Base-by-base conservation (phyloP, 2,329 filamentous ascomycete genomes). In the Phaeosphaeriaceae sp. region DNA sequence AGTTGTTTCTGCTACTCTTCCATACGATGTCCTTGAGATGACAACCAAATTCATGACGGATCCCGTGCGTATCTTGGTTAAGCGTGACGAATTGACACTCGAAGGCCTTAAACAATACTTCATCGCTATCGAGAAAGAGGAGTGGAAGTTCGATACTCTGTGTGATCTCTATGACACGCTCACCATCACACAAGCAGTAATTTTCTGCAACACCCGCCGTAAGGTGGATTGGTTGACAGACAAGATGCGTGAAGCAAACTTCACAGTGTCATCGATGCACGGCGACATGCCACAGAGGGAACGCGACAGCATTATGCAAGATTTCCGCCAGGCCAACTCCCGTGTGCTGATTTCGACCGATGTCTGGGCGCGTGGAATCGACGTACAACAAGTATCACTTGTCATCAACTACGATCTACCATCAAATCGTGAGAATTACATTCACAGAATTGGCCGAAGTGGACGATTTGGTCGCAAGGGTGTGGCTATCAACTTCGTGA, bases 31-130 rank as follows among this genome's bases (percentile, higher is more conserved):
- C 16, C 85, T 99, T 44, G 93, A 97, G 76, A 96, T 99, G 89
- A 99, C 94, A 26, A 97, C 93, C 62, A 97, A 97, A 77, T 99
- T 99, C 83, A 99, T 99, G 94, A 96, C 91, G 20, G 93, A 97
- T 67, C 93, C 93, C 0, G 93, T 97, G 37, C 89, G 93, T 60
- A 96, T 97, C 69, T 83, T 97, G 20, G 93, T 97, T 74, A 97
- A 97, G 86, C 92, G 92, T 87, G 94, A 97, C 76, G 94, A 99
- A 75, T 79, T 99, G 81, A 99, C 94, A 2, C 85, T 99, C 42
- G 94, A 97, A 78, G 94, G 94, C 49, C 82, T 99, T 42, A 97
- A 97, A 80, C 94, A 99, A 75, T 99, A 97, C 81, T 99, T 97
- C 74, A 97, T 99, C 67, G 94, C 94, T 1, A 94, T 97, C 16